Conservation (phyloP, 768 basidiomycete genomes). For the Serendipita sp. region DNA sequence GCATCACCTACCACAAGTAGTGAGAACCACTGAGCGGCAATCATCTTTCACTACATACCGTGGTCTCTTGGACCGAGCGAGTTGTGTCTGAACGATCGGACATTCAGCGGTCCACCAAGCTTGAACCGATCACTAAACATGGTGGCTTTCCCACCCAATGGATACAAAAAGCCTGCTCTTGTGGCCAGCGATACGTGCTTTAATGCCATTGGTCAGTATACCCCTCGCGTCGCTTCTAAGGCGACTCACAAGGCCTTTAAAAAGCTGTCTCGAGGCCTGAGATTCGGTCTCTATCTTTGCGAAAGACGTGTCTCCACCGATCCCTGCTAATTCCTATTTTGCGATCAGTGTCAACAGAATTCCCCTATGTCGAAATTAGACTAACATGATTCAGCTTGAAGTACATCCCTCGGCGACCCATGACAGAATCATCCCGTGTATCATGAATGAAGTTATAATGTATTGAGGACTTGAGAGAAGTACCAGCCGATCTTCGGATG, state of each 20-base stretch:
- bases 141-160: constrained; percentile 30
- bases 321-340: constrained; percentile 50
- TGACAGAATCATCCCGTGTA: constrained; percentile 47
- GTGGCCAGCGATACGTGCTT: constrained; percentile 64
- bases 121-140: constrained; percentile 79
- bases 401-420: constrained; percentile 43
- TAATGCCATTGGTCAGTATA: background rate
- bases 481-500: constrained; percentile 70
- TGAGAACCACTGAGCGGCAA: background rate
- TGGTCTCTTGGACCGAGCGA: constrained; percentile 64
- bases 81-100: constrained; percentile 62
- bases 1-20: constrained; percentile 43
- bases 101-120: constrained; percentile 75
- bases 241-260: constrained; percentile 40
- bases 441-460: constrained; percentile 63
- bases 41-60: constrained; percentile 23
- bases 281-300: constrained; percentile 56
- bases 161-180: constrained; percentile 52
- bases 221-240: background rate
- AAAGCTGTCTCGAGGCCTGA: constrained; percentile 41
- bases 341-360: background rate
- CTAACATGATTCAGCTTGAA: constrained; percentile 35
- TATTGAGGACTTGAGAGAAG: constrained; percentile 64
- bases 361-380: background rate
- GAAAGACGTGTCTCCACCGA: constrained; percentile 65